These are phyloP conservation scores for Pichia sp. DNA, from an alignment of 1,139 yeast species.

Conservation along the genomic window DNA sequence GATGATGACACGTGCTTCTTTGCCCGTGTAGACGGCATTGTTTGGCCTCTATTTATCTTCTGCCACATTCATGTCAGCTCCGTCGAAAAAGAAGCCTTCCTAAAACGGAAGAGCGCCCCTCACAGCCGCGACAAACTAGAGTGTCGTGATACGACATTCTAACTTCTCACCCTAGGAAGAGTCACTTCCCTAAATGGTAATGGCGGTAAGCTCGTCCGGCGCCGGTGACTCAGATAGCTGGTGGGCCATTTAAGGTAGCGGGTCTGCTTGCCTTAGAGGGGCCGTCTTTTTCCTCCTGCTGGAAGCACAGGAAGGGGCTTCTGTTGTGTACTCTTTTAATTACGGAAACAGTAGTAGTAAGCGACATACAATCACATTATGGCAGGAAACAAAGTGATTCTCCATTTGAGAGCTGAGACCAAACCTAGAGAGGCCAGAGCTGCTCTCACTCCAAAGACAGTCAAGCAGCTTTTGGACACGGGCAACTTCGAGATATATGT, in stretches of 20 bases:
- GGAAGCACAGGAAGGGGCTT: background rate
- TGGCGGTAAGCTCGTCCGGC: background rate
- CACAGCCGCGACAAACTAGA: background rate
- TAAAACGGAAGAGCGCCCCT: background rate
- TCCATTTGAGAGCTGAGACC: slow-evolving; percentile 90
- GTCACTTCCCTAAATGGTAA: background rate
- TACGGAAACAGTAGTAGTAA: background rate
- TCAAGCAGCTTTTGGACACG: slow-evolving; percentile 76
- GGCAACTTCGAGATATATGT: slow-evolving; percentile 80
- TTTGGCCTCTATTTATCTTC: background rate
- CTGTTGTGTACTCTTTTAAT: background rate
- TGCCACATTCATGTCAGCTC: slow-evolving; percentile 3
- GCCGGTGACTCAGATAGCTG: slow-evolving; percentile 1
- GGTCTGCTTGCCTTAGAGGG: background rate
- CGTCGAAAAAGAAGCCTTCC: background rate
- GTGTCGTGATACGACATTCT: background rate
- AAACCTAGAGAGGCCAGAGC: slow-evolving; percentile 98
- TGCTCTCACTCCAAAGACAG: slow-evolving; percentile 88
- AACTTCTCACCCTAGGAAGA: background rate
- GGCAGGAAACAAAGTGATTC: slow-evolving; percentile 41
- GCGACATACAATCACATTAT: slow-evolving; percentile 9
- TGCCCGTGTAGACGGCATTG: background rate
- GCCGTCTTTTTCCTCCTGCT: no score
- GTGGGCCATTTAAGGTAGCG: slow-evolving; percentile 2
- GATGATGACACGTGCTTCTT: no score